Conservation (phyloP, 2,329 filamentous ascomycete genomes). For the Penicillium sclerotiorum region DNA sequence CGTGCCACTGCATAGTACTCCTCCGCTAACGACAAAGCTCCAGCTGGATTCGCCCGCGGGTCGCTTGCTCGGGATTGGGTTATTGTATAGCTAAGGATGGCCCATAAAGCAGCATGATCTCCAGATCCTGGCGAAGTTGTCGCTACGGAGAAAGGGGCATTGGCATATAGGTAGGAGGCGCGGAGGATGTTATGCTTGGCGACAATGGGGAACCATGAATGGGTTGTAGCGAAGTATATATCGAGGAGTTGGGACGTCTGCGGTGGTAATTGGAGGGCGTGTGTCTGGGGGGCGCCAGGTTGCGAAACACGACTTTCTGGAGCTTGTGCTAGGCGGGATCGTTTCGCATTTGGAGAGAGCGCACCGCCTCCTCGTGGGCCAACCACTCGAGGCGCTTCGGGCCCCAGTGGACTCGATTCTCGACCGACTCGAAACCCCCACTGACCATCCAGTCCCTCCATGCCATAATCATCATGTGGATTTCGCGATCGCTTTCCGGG, state of each 20-base stretch:
- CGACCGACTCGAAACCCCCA: slow-evolving; percentile 38
- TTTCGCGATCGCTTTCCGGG: slow-evolving; percentile 40
- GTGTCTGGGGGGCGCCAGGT: slow-evolving; percentile 6
- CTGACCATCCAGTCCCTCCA: slow-evolving; percentile 17
- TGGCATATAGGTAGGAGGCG: slow-evolving; percentile 58
- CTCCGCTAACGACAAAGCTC: slow-evolving; percentile 29
- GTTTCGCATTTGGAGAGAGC: slow-evolving; percentile 30
- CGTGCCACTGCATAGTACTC: slow-evolving; percentile 41
- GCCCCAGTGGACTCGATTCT: slow-evolving; percentile 30
- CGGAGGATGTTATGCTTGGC: slow-evolving; percentile 60
- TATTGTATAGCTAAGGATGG: slow-evolving; percentile 47
- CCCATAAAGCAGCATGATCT: slow-evolving; percentile 48
- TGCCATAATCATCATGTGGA: slow-evolving; percentile 27
- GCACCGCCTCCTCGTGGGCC: slow-evolving; percentile 20
- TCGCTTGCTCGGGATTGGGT: slow-evolving; percentile 32
- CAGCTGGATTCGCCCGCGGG: slow-evolving; percentile 17
- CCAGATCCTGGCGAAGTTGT: slow-evolving; percentile 38
- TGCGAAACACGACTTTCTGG: slow-evolving; percentile 14
- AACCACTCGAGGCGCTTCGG: slow-evolving; percentile 35
- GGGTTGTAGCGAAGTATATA: slow-evolving; percentile 60
- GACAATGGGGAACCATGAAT: slow-evolving; percentile 63
- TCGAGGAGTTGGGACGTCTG: slow-evolving; percentile 58
- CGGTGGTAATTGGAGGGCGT: slow-evolving; percentile 46
- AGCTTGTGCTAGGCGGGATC: slow-evolving; percentile 27
- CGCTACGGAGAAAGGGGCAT: slow-evolving; percentile 39